Evolutionary conservation across 2,329 filamentous ascomycete species (phyloP), one percentile per base, ranked within the genome.

Genomic region (Pseudogymnoascus destructans): DNA sequence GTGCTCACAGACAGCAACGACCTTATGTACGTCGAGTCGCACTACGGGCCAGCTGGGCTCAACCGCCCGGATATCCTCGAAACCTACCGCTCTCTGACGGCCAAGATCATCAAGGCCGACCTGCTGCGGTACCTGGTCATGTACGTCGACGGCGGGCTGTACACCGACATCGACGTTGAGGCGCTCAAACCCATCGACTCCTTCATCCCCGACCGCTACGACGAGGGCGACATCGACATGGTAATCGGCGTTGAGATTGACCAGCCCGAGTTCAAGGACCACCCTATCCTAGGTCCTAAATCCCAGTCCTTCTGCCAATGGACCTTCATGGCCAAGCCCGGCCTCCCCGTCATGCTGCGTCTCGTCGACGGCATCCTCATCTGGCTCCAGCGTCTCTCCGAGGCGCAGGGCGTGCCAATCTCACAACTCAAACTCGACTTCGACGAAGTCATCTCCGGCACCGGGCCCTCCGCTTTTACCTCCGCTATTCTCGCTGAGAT

Each of bases 231-330:
- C n/a, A 77, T 87, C 55, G 81, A 86, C 63, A 79, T 87, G 75
- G 79, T 88, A 17, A 78, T 87, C 23, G 82, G 84, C 11, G 75
- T 88, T 0, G 85, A 88, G 67, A 84, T 87, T 59, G 85, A 87
- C 65, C 78, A 87, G 69, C 84, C 84, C 0, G 76, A 80, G 7
- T 87, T 81, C 70, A 73, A 71, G 15, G 70, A 81, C 55, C 84
- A 87, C 66, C 76, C 80, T 1, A 82, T 87, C 30, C 73, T 87
- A 0, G 84, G 85, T 11, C 76, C 76, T 55, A 87, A 87, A 70
- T 86, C 80, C 35, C 74, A 76, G 63, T 87, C 84, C 0, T 87
- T 88, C 67, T 87, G 84, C 68, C 85, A 87, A 66, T 88, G 85
- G 85, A 87, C 85, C 0, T 86, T 87, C 65, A 84, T 86, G 73